Evolutionary conservation across 495 filamentous ascomycete species (phyloP), one percentile per base, ranked within the genome.

Genomic region (Xylaria intraflava): DNA sequence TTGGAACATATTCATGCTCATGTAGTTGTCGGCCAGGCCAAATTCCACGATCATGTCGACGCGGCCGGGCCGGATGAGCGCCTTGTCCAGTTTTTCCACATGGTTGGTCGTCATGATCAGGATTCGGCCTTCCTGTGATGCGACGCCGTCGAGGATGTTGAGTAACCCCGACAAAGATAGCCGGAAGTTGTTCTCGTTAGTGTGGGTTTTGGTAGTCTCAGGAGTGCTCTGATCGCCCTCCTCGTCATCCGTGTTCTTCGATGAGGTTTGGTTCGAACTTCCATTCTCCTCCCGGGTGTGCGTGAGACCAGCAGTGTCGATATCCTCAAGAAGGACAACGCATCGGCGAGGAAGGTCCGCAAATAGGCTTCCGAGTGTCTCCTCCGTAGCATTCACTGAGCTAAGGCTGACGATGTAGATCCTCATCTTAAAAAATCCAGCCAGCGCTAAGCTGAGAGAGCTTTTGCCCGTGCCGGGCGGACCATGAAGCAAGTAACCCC

Each of bases 31-130:
- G 2, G 82, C 78, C 9, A 72, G 68, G 46, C 75, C 75, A 58
- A 90, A 90, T 31, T 78, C 69, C 48, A 90, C 75, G 24, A 78
- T 80, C 79, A 88, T 82, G 59, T 93, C 88, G 8, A 93, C 83
- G 14, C 88, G 79, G 0, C 88, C 88, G 10, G 86, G 85, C 0
- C 88, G 82, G 49, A 89, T 83, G 2, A 93, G 75, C 0, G 88
- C 87, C 33, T 81, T 73, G 58, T 93, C 88, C 0, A 93, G 75
- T 55, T 84, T 84, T 30, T 90, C 85, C 0, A 82, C 60, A 60
- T 89, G 84, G 60, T 93, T 93, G 41, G 88, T 90, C 2, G 87
- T 91, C 87, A 93, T 91, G 56, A 93, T 85, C 8, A 91, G 76
- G 16, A 91, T 80, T 5, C 86, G 78, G 11, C 88, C 88, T 64